Percentiles rank a stretch among this genome's conserved stretches.
These are phyloP conservation scores for Torulaspora indica DNA, from an alignment of 805 yeast species.

Conservation along the genomic window DNA sequence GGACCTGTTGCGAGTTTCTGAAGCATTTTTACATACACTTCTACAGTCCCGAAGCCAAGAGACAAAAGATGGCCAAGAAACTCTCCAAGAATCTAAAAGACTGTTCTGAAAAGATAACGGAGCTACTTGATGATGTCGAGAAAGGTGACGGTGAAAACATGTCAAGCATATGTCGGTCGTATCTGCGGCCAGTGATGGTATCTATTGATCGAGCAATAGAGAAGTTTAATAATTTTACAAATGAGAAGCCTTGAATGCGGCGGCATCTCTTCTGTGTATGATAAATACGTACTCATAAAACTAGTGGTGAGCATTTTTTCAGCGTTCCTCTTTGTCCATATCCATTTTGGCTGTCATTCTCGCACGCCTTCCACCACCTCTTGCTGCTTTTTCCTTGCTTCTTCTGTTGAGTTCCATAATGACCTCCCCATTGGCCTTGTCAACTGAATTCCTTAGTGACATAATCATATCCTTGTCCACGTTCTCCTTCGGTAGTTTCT, in stretches of 20 bases:
- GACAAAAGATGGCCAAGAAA: slow-evolving; percentile 42
- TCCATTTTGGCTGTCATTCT: slow-evolving; percentile 42
- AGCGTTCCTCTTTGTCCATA: slow-evolving; percentile 44
- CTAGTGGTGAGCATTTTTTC: slow-evolving; percentile 5
- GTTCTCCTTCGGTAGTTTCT: slow-evolving; percentile 77
- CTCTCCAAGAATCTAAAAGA: slow-evolving; percentile 46
- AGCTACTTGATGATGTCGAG: slow-evolving; percentile 29
- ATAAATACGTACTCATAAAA: slow-evolving; percentile 1
- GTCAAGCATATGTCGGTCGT: slow-evolving; percentile 30
- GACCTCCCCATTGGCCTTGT: slow-evolving; percentile 87
- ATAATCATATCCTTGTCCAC: slow-evolving; percentile 73
- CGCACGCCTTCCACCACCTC: slow-evolving; percentile 39
- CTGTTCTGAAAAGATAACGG: slow-evolving; percentile 42
- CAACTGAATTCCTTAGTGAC: slow-evolving; percentile 80
- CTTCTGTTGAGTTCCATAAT: slow-evolving; percentile 66
- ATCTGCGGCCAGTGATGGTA: slow-evolving; percentile 42
- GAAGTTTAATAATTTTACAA: slow-evolving; percentile 39
- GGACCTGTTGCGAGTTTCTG: slow-evolving; percentile 69
- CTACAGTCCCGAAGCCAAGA: slow-evolving; percentile 45
- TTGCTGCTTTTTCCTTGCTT: slow-evolving; percentile 48
- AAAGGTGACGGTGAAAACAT: slow-evolving; percentile 30
- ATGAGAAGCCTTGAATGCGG: background rate
- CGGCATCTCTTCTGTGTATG: background rate
- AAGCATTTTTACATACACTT: slow-evolving; percentile 70
- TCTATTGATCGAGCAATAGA: slow-evolving; percentile 46